Conservation (phyloP, 352 stramenopile genomes). For the Elongisporangium anandrum region DNA sequence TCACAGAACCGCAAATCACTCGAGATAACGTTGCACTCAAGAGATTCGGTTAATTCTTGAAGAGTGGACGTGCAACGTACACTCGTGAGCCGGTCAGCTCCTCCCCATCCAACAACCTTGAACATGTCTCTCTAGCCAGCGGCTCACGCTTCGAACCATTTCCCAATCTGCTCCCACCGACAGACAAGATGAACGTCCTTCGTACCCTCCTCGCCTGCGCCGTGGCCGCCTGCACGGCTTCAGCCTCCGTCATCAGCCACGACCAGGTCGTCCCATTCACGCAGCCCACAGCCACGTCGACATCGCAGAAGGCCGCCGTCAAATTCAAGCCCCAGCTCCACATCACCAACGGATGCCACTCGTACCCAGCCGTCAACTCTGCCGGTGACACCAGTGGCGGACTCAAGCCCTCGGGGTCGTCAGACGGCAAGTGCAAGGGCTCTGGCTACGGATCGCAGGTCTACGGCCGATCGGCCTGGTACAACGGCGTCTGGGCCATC, state of each 20-base stretch:
- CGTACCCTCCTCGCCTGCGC: no score
- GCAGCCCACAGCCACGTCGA: conserved; percentile 10
- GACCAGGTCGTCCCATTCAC: conserved; percentile 19
- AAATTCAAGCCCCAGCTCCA: conserved; percentile 27
- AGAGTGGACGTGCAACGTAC: no score
- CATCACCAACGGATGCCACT: conserved; percentile 24
- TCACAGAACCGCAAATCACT: no score
- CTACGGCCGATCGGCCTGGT: conserved; percentile 13
- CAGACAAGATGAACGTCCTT: no score
- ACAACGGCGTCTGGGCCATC: conserved; percentile 17
- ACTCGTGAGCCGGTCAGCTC: no score
- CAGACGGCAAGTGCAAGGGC: conserved; percentile 21
- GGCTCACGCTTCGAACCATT: no score
- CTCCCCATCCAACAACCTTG: no score
- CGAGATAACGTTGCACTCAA: no score
- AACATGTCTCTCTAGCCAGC: no score
- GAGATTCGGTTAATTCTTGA: no score
- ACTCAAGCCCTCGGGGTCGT: conserved; percentile 12
- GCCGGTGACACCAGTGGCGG: conserved; percentile 23
- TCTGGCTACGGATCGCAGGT: conserved; percentile 20
- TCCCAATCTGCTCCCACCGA: no score
- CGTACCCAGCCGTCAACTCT: conserved; percentile 26
- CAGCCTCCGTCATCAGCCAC: conserved; percentile 18
- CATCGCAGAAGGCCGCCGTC: conserved; percentile 15
- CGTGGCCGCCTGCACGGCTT: no score